Evolutionary conservation across 1,284 basidiomycete species (phyloP).

Genomic region (Boletus holoroseus): DNA sequence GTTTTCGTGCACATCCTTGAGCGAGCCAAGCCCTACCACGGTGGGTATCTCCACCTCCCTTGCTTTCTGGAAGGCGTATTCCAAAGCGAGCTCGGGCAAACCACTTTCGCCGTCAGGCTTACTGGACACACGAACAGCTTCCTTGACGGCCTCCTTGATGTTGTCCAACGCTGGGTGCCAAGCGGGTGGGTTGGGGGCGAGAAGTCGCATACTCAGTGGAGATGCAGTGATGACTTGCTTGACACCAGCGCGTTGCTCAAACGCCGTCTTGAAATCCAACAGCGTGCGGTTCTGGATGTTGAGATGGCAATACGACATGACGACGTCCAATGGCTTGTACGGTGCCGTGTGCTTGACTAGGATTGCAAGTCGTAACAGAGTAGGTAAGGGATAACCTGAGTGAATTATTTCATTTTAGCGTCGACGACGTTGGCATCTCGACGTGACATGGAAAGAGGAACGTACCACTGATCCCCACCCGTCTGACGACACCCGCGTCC

Average conservation of each 20-base stretch:
- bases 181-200: slow-evolving; percentile 61
- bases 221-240: slow-evolving; percentile 77
- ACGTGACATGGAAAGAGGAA: background rate
- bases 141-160: slow-evolving; percentile 42
- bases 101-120: slow-evolving; percentile 27
- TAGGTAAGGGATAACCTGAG: slow-evolving; percentile 80
- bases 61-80: slow-evolving; percentile 59
- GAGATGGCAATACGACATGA: slow-evolving; percentile 86
- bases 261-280: slow-evolving; percentile 53
- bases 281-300: slow-evolving; percentile 78
- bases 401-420: background rate
- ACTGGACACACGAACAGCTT: slow-evolving; percentile 14
- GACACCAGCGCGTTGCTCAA: slow-evolving; percentile 62
- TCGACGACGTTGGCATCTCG: background rate
- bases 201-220: slow-evolving; percentile 88
- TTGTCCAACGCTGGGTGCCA: slow-evolving; percentile 83
- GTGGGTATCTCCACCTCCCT: slow-evolving; percentile 53
- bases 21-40: slow-evolving; percentile 70
- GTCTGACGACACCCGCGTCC: slow-evolving; percentile 69
- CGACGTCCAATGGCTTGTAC: slow-evolving; percentile 67
- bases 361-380: slow-evolving; percentile 77
- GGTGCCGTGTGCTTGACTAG: slow-evolving; percentile 64
- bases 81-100: slow-evolving; percentile 66
- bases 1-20: slow-evolving; percentile 70
- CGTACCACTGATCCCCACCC: slow-evolving; percentile 83